A percentile compares a stretch with the other conserved stretches of the same genome.
Evolutionary conservation across 805 yeast genomes (phyloP).

Genomic region (Myxozyma lipomycoides): DNA sequence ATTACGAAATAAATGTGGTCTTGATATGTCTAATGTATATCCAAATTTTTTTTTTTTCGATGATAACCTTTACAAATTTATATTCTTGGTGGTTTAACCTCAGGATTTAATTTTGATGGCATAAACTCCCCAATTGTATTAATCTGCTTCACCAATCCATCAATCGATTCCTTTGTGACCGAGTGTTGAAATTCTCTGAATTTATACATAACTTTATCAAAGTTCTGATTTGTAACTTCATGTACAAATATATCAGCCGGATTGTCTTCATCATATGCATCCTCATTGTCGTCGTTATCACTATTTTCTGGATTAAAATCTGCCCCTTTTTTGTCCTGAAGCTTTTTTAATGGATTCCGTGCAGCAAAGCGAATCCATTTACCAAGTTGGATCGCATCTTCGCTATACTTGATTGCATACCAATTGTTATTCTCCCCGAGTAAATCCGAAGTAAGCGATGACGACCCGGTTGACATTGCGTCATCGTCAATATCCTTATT

Average conservation of each 20-base stretch:
- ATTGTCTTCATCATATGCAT: neutral
- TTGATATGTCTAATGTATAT: neutral
- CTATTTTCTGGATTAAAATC: neutral
- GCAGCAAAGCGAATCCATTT: conserved; percentile 19
- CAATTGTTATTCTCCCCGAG: conserved; percentile 25
- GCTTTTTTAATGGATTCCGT: conserved; percentile 2
- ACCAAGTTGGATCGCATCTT: conserved; percentile 21
- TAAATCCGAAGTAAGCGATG: conserved; percentile 16
- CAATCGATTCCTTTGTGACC: conserved; percentile 18
- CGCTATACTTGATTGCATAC: conserved; percentile 18
- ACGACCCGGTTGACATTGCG: conserved; percentile 12
- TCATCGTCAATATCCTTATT: conserved; percentile 4
- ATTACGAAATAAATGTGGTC: neutral
- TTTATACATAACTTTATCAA: neutral
- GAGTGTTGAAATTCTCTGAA: neutral
- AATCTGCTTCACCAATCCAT: conserved; percentile 11
- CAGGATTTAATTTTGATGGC: conserved; percentile 10
- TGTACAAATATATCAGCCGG: conserved; percentile 17
- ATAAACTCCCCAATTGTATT: conserved; percentile 14
- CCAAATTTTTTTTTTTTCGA: neutral
- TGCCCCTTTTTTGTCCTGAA: neutral
- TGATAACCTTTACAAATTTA: neutral
- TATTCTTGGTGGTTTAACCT: neutral
- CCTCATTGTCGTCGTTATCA: conserved; percentile 3
- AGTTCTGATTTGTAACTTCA: conserved; percentile 5